Conservation (phyloP, 2,329 filamentous ascomycete species). For the Lachnellula hyalina region DNA sequence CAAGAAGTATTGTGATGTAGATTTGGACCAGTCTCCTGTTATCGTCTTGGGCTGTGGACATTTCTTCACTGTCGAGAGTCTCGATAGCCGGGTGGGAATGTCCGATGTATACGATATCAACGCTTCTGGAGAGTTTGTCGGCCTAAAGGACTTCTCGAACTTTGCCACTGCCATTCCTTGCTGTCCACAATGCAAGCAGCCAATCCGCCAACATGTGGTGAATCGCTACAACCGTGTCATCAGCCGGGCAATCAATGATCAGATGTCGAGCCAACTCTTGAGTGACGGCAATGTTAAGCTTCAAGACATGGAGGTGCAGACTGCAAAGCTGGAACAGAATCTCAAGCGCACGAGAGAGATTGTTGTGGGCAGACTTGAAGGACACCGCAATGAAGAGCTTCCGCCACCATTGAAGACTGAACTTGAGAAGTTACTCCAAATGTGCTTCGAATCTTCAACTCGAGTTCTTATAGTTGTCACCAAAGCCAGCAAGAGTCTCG, state of each 20-base stretch:
- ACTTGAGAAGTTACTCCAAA: background rate
- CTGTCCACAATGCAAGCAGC: background rate
- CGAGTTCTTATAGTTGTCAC: background rate
- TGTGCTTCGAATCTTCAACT: background rate
- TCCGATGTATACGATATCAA: slow-evolving; percentile 22
- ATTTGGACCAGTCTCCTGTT: slow-evolving; percentile 53
- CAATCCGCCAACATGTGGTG: background rate
- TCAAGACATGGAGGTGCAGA: background rate
- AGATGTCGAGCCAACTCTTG: background rate
- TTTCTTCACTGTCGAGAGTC: slow-evolving; percentile 49
- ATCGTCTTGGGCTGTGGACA: slow-evolving; percentile 61
- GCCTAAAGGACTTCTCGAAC: background rate
- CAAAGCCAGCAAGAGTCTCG: background rate
- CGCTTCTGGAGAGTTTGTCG: background rate
- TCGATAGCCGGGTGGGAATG: slow-evolving; percentile 57
- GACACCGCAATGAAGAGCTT: background rate
- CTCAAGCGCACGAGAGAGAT: background rate
- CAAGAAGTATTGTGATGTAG: slow-evolving; percentile 48
- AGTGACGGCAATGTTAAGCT: background rate
- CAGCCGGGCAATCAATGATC: background rate
- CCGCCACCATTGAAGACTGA: background rate
- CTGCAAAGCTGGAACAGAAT: background rate
- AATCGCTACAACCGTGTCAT: background rate
- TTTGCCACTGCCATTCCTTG: background rate
- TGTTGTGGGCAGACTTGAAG: background rate